Base-by-base conservation (phyloP, 1,284 basidiomycete genomes). In the Coniferiporia weirii region DNA sequence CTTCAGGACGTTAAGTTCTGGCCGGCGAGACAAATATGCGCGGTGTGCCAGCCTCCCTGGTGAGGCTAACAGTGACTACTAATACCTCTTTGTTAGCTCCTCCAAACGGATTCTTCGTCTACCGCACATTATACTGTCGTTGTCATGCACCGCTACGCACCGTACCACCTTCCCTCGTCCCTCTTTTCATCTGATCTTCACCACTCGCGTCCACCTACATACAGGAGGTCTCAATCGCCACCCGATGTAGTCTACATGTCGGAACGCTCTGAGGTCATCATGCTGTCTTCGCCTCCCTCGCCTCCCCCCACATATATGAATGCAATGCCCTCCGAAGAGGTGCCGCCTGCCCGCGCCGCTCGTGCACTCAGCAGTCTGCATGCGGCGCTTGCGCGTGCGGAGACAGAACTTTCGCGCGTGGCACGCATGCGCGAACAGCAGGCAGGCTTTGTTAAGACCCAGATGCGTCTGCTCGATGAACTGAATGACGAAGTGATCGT, bases 351-450 rank as follows among this genome's bases (percentile, higher is more conserved):
- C 9, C 52, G 34, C 19, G 40, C 38, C 19, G 43, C 40, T 7
- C 52, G 52, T 17, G 27, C 52, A 15, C 40, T 54, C 15, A 46
- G 38, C n/a, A 27, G 34, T 20, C 52, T 54, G 8, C 40, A 43
- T 12, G 15, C 44, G 40, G 44, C 43, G 20, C 40, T 54, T 20
- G 12, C 27, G 10, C 38, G 22, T 9, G 52, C 43, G 13, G 52
- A 54, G 27, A 15, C 43, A 36, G 22, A 19, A 13, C 19, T 54
- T 7, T 45, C 40, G 15, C 40, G 38, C 13, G 52, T 54, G 20
- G 13, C 38, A 10, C n/a, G 19, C 17, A 54, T 54, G 52, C 52
- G 52, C 19, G 52, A 54, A 40, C 52, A 44, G 43, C 52, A 54
- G 15, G 52, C 52, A 12, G 44, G 22, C 38, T 44, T 54, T 20